A percentile compares a stretch with the other conserved stretches of the same genome.
phyloP scores from a whole-genome alignment of 257 asterid species.

The Solanum megistacrolobum region DNA sequence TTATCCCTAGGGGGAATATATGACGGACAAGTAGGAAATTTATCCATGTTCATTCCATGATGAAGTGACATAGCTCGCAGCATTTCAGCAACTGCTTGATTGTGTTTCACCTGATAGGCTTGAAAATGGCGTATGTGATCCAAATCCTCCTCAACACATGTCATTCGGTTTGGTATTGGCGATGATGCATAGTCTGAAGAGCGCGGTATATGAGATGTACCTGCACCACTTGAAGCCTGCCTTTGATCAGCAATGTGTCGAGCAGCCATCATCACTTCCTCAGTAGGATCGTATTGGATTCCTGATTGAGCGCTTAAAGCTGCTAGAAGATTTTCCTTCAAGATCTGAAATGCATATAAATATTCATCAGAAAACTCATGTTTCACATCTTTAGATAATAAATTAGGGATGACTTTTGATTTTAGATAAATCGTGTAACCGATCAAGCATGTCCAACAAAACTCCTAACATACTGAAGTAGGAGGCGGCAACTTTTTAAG shows the following conservation, averaged over 20 bases:
- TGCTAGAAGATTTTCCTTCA: background rate
- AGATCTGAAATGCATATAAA: background rate
- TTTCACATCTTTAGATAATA: background rate
- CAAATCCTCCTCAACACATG: background rate
- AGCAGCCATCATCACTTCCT: background rate
- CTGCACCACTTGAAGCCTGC: background rate
- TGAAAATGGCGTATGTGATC: background rate
- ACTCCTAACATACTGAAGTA: background rate
- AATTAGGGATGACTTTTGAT: background rate
- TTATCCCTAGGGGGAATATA: background rate
- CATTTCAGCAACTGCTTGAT: background rate
- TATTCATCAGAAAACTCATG: background rate
- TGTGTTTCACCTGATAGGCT: background rate
- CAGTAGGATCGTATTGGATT: background rate
- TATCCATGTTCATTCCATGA: background rate
- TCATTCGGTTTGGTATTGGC: background rate
- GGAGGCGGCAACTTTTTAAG: background rate
- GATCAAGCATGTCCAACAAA: background rate
- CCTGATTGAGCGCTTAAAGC: background rate
- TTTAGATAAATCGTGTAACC: background rate
- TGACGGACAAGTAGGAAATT: background rate
- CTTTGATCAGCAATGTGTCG: background rate
- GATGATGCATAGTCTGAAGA: background rate
- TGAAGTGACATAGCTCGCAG: background rate
- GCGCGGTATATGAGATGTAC: background rate